Percentiles rank a stretch among this genome's conserved stretches.
These are phyloP conservation scores for Ganoderma sinense DNA, from an alignment of 1,284 basidiomycete genomes.

Conservation along the genomic window DNA sequence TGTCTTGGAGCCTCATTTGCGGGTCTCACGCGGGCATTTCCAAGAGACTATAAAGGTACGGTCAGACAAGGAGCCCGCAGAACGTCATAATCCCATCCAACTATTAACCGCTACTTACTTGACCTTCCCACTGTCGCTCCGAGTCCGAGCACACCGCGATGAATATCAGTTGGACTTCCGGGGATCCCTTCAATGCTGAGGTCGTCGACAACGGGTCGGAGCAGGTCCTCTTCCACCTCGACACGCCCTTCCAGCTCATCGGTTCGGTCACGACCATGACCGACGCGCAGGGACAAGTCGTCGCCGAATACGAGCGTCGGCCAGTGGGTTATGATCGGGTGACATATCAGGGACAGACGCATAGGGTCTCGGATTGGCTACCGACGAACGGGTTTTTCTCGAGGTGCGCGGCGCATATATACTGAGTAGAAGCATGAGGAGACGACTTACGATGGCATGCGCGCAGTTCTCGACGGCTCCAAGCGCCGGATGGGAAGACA, in stretches of 20 bases:
- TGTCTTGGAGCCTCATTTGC: background rate
- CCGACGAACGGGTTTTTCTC: slow-evolving; percentile 9
- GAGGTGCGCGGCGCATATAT: background rate
- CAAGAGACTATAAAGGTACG: background rate
- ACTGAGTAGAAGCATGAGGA: background rate
- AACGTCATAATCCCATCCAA: background rate
- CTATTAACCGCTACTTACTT: background rate
- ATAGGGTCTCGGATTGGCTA: slow-evolving; percentile 14
- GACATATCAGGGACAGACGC: slow-evolving; percentile 14
- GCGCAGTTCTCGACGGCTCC: slow-evolving; percentile 8
- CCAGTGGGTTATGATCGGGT: slow-evolving; percentile 11
- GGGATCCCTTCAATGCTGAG: background rate
- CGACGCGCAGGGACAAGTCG: background rate
- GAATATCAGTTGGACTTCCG: background rate
- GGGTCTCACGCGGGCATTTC: background rate
- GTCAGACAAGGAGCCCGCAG: background rate
- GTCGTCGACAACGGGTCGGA: slow-evolving; percentile 4
- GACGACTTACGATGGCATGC: background rate
- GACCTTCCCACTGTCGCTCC: no score
- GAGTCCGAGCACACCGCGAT: background rate
- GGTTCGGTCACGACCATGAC: background rate
- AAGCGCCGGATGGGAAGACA: slow-evolving; percentile 2
- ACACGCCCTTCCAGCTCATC: background rate
- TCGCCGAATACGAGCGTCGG: slow-evolving; percentile 15
- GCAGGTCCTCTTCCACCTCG: slow-evolving; percentile 5